Evolutionary conservation across 1,139 yeast species (phyloP).

Genomic region (Kurtzmaniella natalensis): DNA sequence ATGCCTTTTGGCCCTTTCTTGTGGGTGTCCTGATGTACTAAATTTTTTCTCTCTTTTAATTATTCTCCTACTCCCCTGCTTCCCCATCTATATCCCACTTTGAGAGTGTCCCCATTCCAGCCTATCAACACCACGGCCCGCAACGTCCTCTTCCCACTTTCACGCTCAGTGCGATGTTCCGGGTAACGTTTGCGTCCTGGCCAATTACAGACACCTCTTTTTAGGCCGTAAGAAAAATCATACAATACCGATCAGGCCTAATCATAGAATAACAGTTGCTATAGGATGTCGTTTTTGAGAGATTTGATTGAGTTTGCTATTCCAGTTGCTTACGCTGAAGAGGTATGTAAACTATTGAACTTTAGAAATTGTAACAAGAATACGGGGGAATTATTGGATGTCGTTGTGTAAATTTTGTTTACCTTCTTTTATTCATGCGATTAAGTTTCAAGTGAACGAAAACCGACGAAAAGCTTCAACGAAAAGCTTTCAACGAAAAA

Average conservation of each 20-base stretch:
- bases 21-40: too few relatives aligned
- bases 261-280: conserved; percentile 6
- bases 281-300: conserved; percentile 52
- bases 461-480: too few relatives aligned
- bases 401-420: too few relatives aligned
- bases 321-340: conserved; percentile 90
- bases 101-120: neutral
- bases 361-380: too few relatives aligned
- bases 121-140: neutral
- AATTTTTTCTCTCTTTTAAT: too few relatives aligned
- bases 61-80: too few relatives aligned
- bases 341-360: conserved; percentile 52
- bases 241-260: conserved; percentile 3
- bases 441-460: too few relatives aligned
- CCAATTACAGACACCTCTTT: conserved; percentile 12
- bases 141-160: neutral
- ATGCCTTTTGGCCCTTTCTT: too few relatives aligned
- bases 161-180: conserved; percentile 4
- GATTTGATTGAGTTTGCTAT: conserved; percentile 79
- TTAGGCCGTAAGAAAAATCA: conserved; percentile 5
- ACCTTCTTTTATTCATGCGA: too few relatives aligned
- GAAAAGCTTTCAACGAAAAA: too few relatives aligned
- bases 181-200: conserved; percentile 10
- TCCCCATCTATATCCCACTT: too few relatives aligned
- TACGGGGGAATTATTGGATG: too few relatives aligned